phyloP scores from a whole-genome alignment of 768 basidiomycete genomes.

The Strobilomyces dryophilus region DNA sequence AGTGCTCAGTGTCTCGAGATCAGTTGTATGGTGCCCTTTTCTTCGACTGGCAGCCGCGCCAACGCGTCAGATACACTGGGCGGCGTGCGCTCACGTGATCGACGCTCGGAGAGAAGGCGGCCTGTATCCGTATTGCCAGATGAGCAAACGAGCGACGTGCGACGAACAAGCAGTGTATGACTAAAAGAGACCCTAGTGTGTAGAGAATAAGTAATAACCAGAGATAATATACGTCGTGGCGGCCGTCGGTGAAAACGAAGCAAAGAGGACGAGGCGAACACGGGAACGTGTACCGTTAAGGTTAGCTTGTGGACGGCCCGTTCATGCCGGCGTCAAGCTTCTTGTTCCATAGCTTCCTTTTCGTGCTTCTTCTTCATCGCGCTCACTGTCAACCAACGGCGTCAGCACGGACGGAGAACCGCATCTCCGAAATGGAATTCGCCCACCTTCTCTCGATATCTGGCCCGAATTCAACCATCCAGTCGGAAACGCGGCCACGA shows the following conservation, averaged over 20 bases:
- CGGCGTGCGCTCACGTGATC: too few relatives aligned
- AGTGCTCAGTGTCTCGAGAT: too few relatives aligned
- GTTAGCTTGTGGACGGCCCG: conserved; percentile 11
- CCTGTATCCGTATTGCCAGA: too few relatives aligned
- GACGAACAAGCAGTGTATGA: background rate
- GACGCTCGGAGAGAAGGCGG: too few relatives aligned
- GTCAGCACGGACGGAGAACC: background rate
- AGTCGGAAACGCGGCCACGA: conserved; percentile 75
- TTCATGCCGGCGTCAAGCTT: conserved; percentile 20
- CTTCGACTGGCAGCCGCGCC: too few relatives aligned
- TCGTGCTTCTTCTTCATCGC: conserved; percentile 82
- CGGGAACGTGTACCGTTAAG: conserved; percentile 16
- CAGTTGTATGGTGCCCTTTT: too few relatives aligned
- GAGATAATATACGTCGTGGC: conserved; percentile 14
- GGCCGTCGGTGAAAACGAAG: background rate
- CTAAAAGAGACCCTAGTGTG: conserved; percentile 14
- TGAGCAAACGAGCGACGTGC: background rate
- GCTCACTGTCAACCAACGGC: conserved; percentile 49
- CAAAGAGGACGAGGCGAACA: background rate
- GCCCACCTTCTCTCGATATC: conserved; percentile 80
- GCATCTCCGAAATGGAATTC: background rate
- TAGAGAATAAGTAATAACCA: conserved; percentile 6
- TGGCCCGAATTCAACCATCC: conserved; percentile 87
- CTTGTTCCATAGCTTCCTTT: conserved; percentile 64
- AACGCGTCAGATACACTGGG: too few relatives aligned